Percentiles rank a stretch among this genome's conserved stretches.
These are phyloP conservation scores for Metroxylon sagu DNA, from an alignment of 176 grass and related monocot species.

Conservation along the genomic window DNA sequence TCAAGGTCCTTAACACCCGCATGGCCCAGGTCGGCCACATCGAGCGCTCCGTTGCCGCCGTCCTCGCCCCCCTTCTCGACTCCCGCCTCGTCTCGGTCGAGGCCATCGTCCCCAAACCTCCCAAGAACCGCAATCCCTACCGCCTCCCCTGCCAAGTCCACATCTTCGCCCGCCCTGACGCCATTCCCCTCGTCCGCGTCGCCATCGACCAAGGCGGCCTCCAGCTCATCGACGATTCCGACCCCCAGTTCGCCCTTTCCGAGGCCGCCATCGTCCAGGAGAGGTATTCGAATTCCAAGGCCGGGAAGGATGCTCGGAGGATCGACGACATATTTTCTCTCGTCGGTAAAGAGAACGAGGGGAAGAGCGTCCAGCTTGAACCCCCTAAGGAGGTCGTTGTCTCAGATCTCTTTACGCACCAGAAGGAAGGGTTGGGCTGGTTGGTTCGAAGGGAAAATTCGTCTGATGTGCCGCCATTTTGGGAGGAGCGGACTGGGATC, in stretches of 20 bases:
- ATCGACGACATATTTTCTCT: slow-evolving; percentile 59
- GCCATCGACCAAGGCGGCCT: slow-evolving; percentile 29
- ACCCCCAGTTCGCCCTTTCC: slow-evolving; percentile 62
- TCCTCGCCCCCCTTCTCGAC: slow-evolving; percentile 73
- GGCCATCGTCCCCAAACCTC: slow-evolving; percentile 46
- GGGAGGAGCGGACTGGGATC: slow-evolving; percentile 38
- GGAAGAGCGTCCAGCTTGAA: slow-evolving; percentile 34
- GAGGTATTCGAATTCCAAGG: slow-evolving; percentile 18
- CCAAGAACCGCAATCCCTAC: slow-evolving; percentile 15
- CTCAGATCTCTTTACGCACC: slow-evolving; percentile 58
- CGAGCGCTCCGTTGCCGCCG: slow-evolving; percentile 10
- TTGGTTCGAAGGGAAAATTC: slow-evolving; percentile 71
- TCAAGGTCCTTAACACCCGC: slow-evolving; percentile 47
- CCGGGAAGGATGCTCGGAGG: slow-evolving; percentile 11
- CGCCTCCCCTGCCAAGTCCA: slow-evolving; percentile 67
- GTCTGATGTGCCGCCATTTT: slow-evolving; percentile 64
- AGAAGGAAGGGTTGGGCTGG: slow-evolving; percentile 78
- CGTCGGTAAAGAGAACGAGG: slow-evolving; percentile 8
- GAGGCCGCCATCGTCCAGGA: slow-evolving; percentile 52
- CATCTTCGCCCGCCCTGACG: slow-evolving; percentile 49
- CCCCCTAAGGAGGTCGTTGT: slow-evolving; percentile 53
- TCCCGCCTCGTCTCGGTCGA: slow-evolving; percentile 28
- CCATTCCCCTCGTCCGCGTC: slow-evolving; percentile 12
- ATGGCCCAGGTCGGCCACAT: slow-evolving; percentile 41
- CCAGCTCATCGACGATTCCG: slow-evolving; percentile 31